Percentiles rank a stretch among this genome's conserved stretches.
phyloP scores from a whole-genome alignment of 2,329 filamentous ascomycete genomes.

The Sphaceloma murrayae region DNA sequence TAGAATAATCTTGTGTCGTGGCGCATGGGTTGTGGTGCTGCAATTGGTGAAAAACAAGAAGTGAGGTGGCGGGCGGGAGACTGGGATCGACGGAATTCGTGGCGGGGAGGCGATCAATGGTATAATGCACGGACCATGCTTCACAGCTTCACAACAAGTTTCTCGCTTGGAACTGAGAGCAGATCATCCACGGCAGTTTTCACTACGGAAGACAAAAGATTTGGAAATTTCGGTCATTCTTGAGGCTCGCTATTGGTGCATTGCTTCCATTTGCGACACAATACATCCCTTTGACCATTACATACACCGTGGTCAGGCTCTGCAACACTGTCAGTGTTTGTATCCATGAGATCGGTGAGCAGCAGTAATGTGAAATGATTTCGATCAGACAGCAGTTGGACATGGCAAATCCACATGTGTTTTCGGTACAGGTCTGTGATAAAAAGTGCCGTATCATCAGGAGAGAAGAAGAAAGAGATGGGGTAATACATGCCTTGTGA shows the following conservation, averaged over 20 bases:
- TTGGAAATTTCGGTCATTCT: too few species aligned
- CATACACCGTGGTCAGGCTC: too few species aligned
- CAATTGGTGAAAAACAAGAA: constrained; percentile 6
- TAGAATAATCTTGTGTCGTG: not conserved
- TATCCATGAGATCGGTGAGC: not conserved
- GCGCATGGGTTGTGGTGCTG: not conserved
- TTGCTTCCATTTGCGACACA: too few species aligned
- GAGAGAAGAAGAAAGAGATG: constrained; percentile 17
- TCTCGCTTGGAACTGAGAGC: not conserved
- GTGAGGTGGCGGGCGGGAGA: constrained; percentile 17
- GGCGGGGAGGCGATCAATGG: constrained; percentile 8
- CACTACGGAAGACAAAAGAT: too few species aligned
- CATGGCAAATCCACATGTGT: constrained; percentile 59
- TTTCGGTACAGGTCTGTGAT: constrained; percentile 83
- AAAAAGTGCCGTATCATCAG: constrained; percentile 48
- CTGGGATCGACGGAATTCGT: constrained; percentile 10
- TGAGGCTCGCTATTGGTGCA: too few species aligned
- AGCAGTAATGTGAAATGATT: not conserved
- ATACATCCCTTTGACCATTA: too few species aligned
- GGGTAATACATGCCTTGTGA: constrained; percentile 1
- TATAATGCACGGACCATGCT: not conserved
- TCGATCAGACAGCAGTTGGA: constrained; percentile 74
- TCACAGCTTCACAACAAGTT: constrained; percentile 10
- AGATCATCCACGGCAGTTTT: too few species aligned
- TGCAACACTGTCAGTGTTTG: not conserved